phyloP scores from a whole-genome alignment of 345 rosid genomes.

The Salix suchowensis region DNA sequence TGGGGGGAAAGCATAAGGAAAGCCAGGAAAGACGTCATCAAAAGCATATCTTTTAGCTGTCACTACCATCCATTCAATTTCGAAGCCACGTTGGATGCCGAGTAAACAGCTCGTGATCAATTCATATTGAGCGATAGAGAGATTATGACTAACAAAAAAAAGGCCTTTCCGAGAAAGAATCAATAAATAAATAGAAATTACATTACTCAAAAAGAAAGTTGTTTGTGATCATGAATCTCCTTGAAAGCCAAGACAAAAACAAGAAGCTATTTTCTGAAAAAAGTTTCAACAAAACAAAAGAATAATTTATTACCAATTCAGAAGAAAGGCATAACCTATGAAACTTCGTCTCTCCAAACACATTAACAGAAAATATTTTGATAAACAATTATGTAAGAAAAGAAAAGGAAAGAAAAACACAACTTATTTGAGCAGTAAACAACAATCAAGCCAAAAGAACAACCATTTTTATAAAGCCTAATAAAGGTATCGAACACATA shows the following conservation, averaged over 20 bases:
- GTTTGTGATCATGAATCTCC: neutral
- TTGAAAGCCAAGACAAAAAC: neutral
- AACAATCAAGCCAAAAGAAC: neutral
- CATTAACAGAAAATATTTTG: neutral
- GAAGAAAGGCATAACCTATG: neutral
- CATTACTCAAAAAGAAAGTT: neutral
- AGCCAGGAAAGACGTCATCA: neutral
- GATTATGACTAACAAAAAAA: neutral
- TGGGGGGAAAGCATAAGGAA: neutral
- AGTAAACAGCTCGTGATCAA: neutral
- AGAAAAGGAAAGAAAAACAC: neutral
- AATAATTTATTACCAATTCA: neutral
- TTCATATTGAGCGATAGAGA: neutral
- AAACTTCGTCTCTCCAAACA: neutral
- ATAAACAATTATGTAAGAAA: neutral
- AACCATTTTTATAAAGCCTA: neutral
- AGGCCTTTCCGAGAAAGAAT: neutral
- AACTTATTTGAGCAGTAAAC: neutral
- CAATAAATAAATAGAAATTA: neutral
- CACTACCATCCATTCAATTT: constrained; percentile 6
- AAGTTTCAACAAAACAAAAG: neutral
- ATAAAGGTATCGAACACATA: neutral
- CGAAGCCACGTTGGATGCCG: neutral
- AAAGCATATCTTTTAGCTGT: neutral
- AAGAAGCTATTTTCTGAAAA: neutral